Percentiles rank a stretch among this genome's conserved stretches.
phyloP scores from a whole-genome alignment of 1,139 yeast species.

The Sugiyamaella castrensis region DNA sequence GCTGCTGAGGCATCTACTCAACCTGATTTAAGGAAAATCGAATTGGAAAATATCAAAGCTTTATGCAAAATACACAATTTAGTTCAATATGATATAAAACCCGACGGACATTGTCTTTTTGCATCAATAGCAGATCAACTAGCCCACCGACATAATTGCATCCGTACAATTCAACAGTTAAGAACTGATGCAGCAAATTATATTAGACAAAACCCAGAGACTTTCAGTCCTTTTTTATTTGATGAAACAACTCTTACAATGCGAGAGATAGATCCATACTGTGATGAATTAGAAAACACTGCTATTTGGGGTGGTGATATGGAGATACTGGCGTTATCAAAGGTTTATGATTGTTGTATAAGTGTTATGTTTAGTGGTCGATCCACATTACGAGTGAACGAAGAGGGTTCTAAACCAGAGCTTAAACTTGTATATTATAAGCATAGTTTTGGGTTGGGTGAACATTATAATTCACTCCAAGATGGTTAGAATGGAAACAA shows the following conservation, averaged over 20 bases:
- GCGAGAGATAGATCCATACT: constrained; percentile 66
- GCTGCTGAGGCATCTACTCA: constrained; percentile 60
- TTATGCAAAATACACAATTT: constrained; percentile 51
- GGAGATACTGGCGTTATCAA: constrained; percentile 79
- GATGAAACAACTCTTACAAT: constrained; percentile 68
- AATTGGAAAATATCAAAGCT: constrained; percentile 58
- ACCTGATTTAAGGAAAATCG: constrained; percentile 69
- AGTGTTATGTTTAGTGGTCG: constrained; percentile 75
- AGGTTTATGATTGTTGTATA: constrained; percentile 66
- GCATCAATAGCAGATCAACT: constrained; percentile 83
- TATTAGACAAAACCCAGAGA: constrained; percentile 61
- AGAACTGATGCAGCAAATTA: constrained; percentile 65
- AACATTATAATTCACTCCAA: constrained; percentile 85
- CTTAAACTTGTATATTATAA: constrained; percentile 76
- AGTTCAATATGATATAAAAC: constrained; percentile 55
- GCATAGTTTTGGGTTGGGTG: constrained; percentile 87
- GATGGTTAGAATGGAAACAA: constrained; percentile 35
- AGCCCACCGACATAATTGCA: constrained; percentile 44
- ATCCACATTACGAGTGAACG: constrained; percentile 58
- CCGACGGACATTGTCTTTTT: constrained; percentile 94
- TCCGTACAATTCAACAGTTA: constrained; percentile 49
- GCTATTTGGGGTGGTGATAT: constrained; percentile 97
- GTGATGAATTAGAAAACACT: constrained; percentile 62
- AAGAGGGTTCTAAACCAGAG: constrained; percentile 44
- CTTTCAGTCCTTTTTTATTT: constrained; percentile 76